These are phyloP conservation scores for Sideroxylon spinosum DNA, from an alignment of 179 eudicot species.

Conservation along the genomic window DNA sequence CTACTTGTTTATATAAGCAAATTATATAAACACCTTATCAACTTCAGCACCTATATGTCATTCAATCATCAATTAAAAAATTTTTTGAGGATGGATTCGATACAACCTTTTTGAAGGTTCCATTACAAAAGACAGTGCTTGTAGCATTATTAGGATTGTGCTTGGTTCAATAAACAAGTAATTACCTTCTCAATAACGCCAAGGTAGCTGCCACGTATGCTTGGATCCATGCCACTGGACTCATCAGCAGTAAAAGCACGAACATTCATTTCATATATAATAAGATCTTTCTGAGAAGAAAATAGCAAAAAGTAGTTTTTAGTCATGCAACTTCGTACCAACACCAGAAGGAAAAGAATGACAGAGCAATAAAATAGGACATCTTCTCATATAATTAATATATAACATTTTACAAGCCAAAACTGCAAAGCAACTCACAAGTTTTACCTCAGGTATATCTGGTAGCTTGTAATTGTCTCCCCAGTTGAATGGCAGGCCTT, in stretches of 20 bases:
- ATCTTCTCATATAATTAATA: neutral
- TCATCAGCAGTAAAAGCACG: conserved; percentile 90
- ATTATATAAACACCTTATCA: neutral
- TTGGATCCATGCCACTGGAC: conserved; percentile 76
- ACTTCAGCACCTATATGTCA: conserved; percentile 9
- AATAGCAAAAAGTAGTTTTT: conserved; percentile 4
- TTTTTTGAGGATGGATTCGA: no score
- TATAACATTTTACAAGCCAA: neutral
- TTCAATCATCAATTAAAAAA: neutral
- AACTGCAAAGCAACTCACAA: conserved; percentile 2
- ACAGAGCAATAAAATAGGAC: neutral
- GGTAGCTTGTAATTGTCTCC: conserved; percentile 70
- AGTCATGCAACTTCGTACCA: neutral
- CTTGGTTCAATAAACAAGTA: neutral
- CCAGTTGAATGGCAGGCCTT: conserved; percentile 76
- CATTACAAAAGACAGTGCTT: neutral
- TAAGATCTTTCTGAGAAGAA: conserved; percentile 79
- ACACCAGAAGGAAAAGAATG: neutral
- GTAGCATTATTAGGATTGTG: neutral
- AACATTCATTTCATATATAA: conserved; percentile 96
- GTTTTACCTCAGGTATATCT: conserved; percentile 78
- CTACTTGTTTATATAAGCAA: neutral
- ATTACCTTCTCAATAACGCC: conserved; percentile 95
- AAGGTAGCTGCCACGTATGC: conserved; percentile 83
- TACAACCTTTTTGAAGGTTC: conserved; percentile 2